Base-by-base conservation (phyloP, 768 basidiomycete genomes). In the Tricholoma hemisulphureum region DNA sequence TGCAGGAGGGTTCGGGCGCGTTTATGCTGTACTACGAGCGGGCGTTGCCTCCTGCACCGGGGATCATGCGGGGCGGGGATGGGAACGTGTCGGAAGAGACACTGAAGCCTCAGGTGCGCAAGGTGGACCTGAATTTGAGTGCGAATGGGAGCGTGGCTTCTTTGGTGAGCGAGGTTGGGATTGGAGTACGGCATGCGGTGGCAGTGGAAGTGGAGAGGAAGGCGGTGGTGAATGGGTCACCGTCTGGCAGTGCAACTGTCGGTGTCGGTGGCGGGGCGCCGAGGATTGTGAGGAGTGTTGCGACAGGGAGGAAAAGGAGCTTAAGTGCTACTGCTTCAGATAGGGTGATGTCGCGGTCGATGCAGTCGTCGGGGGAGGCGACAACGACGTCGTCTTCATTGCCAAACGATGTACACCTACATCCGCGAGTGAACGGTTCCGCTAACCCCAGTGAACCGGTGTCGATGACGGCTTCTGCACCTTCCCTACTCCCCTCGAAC, bases 1-100 rank as follows among this genome's bases (percentile, higher is more conserved):
- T 92, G 53, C 75, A 79, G 67, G 89, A 89, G 79, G 89, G 87
- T 53, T 77, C 82, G 18, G 76, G 75, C n/a, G 91, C 84, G 60
- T 96, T 98, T 71, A 92, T 99, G 91, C 80, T 98, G 35, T 98
- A 93, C 67, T 99, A 98, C 65, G 96, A 99, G 77, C 82, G 86
- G 28, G 78, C 74, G 32, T 68, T 76, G 29, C 64, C 71, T 26
- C 68, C 72, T 6, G 56, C 56, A 16, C 63, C 66, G 2, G 69
- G 70, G 3, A 59, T 67, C 6, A 60, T 62, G 20, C 59, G 62
- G 21, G 53, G 51, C 23, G 59, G 60, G 39, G 65, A 52, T 43
- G 61, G 31, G 55, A 65, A 59, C 61, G 81, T 79, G 61, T 87
- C 85, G 53, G 84, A 86, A 73, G 86, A 88, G 76, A 88, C 87